Evolutionary conservation across 345 rosid genomes (phyloP), one percentile per base, ranked within the genome.

Genomic region (Lumnitzera racemosa): DNA sequence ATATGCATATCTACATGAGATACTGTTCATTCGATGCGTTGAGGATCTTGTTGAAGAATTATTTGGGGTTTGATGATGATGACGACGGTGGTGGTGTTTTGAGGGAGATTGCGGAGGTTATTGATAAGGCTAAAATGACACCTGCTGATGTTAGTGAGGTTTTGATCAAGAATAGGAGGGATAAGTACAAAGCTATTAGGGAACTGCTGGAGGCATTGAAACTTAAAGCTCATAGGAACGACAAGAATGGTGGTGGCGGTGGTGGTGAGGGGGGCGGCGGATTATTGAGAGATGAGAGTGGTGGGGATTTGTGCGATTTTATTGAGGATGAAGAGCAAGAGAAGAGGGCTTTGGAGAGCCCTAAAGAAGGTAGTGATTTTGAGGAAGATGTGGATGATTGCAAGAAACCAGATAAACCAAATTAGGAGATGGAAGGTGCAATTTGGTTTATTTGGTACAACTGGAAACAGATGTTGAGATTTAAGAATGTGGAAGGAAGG

Each of bases 81-180:
- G 83, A 76, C 23, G 15, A 76, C 49, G 69, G 65, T 12, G 74
- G 11, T 0, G 74, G 7, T 51, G 66, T 75, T 23, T 67, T 67
- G 79, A 70, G 62, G 56, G 78, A 79, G 65, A 61, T 91, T 29
- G 74, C 62, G 64, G 75, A 67, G 46, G 85, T 83, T 0, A 69
- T 81, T 24, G 90, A 73, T 7, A 74, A 65, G 51, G 92, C 96
- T 12, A 79, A 83, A 83, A 89, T 87, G 89, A 91, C 96, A 9
- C 98, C 98, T 24, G 98, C 98, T 55, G 98, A 91, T 64, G 75
- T 91, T 1, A 91, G 96, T 61, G 98, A 91, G 62, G 75, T 84
- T 23, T 56, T 91, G 76, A 82, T 91, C 31, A 91, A 83, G 84
- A 83, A 87, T 69, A 63, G 88, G 60, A 71, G 91, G 47, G 61